These are phyloP conservation scores for Antrodiella citrinella DNA, from an alignment of 768 basidiomycete genomes.

Conservation along the genomic window DNA sequence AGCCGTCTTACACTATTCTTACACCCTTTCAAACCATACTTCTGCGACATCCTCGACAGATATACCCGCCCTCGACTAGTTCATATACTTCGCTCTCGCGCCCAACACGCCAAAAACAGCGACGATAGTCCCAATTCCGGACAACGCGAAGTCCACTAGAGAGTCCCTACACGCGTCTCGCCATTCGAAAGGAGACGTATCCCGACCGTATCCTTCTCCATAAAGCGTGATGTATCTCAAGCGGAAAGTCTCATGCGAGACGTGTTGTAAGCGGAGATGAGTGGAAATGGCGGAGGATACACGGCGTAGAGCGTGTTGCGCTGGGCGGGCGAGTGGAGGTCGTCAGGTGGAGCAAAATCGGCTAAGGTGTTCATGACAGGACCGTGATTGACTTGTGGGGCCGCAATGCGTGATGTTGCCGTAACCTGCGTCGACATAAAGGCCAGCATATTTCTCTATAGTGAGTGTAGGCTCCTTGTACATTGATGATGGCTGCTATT, in stretches of 20 bases:
- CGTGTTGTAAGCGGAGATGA: conserved; percentile 17
- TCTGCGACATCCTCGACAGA: too few relatives aligned
- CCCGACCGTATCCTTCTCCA: conserved; percentile 4
- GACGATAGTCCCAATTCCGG: not conserved
- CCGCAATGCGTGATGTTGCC: conserved; percentile 16
- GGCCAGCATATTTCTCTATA: conserved; percentile 10
- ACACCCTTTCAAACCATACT: too few relatives aligned
- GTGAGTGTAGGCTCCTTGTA: not conserved
- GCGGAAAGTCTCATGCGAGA: conserved; percentile 3
- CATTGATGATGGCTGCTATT: not conserved
- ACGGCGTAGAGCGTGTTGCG: conserved; percentile 1
- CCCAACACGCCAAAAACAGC: not conserved
- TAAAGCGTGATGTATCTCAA: conserved; percentile 2
- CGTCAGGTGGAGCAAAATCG: not conserved
- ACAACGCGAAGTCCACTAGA: not conserved
- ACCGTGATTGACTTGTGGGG: conserved; percentile 7
- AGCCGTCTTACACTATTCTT: too few relatives aligned
- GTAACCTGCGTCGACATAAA: conserved; percentile 14
- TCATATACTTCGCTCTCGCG: not conserved
- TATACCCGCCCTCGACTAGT: too few relatives aligned
- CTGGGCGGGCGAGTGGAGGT: not conserved
- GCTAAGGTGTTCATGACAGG: conserved; percentile 8
- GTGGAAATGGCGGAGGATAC: not conserved
- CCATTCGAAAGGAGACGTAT: conserved; percentile 4
- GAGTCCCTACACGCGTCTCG: not conserved